Evolutionary conservation across 768 basidiomycete species (phyloP).

Genomic region (Tricholoma hemisulphureum): DNA sequence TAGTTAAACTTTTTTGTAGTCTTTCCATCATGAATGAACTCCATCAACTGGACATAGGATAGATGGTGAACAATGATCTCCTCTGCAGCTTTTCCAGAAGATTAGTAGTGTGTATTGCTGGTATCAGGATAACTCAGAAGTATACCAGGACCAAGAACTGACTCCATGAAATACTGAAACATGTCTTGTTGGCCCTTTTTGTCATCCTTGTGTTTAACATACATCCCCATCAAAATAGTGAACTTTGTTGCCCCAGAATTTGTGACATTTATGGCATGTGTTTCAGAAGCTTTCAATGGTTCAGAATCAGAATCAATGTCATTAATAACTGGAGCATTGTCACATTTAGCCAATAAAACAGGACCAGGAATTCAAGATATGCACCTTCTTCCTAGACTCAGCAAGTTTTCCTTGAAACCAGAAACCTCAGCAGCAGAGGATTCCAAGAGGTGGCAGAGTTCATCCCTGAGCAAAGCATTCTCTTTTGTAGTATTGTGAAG

Average conservation of each 20-base stretch:
- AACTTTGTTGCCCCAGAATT: conserved; percentile 28
- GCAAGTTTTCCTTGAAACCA: neutral
- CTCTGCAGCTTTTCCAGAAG: conserved; percentile 24
- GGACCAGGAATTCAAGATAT: conserved; percentile 14
- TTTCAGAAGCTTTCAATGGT: conserved; percentile 10
- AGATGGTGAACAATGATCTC: conserved; percentile 26
- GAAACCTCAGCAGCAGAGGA: neutral
- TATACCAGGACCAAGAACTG: conserved; percentile 16
- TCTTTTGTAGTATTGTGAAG: no score
- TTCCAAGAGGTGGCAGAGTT: neutral
- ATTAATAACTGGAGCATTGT: conserved; percentile 23
- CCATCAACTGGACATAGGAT: conserved; percentile 23
- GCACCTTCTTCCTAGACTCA: neutral
- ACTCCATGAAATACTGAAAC: conserved; percentile 19
- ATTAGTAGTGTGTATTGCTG: conserved; percentile 31
- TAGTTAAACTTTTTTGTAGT: conserved; percentile 15
- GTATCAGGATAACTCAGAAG: conserved; percentile 32
- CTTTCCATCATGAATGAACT: conserved; percentile 27
- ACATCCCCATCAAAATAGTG: conserved; percentile 24
- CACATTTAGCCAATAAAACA: conserved; percentile 27
- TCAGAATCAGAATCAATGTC: conserved; percentile 4
- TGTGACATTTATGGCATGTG: conserved; percentile 17
- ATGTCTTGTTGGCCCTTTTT: conserved; percentile 35
- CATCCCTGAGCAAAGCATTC: no score
- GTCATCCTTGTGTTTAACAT: conserved; percentile 36